Percentiles rank a stretch among this genome's conserved stretches.
Conservation (phyloP, 164 flowering plant genomes). For the Hamamelis virginiana region DNA sequence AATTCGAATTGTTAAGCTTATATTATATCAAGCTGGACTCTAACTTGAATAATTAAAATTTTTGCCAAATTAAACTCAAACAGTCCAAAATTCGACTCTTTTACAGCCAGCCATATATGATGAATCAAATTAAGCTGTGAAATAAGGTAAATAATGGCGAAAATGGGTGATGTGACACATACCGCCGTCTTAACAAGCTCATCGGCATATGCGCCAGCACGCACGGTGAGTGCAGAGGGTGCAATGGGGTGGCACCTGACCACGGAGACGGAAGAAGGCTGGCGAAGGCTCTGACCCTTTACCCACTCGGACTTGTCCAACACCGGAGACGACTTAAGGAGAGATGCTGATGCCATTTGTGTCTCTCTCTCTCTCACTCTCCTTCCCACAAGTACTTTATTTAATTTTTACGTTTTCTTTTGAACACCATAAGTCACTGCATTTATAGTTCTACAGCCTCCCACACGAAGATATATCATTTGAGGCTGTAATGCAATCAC, state of each 20-base stretch:
- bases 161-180: slow-evolving; percentile 13
- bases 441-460: slow-evolving; percentile 13
- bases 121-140: no score
- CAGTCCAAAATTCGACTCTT: no score
- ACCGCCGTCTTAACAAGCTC: slow-evolving; percentile 96
- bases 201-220: slow-evolving; percentile 74
- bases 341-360: slow-evolving; percentile 60
- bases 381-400: not conserved
- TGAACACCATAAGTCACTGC: not conserved
- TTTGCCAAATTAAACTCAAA: no score
- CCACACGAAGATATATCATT: slow-evolving; percentile 19
- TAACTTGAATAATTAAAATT: no score
- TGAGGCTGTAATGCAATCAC: slow-evolving; percentile 30
- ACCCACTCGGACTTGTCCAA: slow-evolving; percentile 72
- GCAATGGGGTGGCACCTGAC: slow-evolving; percentile 40
- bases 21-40: no score
- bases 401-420: not conserved
- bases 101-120: no score
- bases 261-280: slow-evolving; percentile 40
- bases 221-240: slow-evolving; percentile 47
- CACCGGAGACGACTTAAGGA: slow-evolving; percentile 65
- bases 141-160: not conserved
- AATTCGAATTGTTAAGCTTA: no score
- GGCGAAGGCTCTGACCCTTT: slow-evolving; percentile 76
- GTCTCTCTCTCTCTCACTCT: slow-evolving; percentile 1